Conservation (phyloP, 495 filamentous ascomycete species). For the Penicillium egyptiacum region DNA sequence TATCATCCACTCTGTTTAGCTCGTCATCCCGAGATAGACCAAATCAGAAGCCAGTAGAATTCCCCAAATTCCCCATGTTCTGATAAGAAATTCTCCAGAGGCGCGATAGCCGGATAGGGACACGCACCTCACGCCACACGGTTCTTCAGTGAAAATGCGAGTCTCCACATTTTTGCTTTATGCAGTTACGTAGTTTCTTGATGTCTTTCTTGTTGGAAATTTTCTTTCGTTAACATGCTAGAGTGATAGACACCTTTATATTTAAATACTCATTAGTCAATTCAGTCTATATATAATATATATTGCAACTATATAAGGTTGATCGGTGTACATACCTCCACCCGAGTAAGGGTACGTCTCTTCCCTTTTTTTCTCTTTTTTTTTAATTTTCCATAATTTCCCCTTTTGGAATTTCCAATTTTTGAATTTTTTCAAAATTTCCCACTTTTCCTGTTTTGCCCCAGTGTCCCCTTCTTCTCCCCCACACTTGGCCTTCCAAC, state of each 20-base stretch:
- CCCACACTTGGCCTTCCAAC: slow-evolving; percentile 1
- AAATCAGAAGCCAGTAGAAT: neutral
- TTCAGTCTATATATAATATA: neutral
- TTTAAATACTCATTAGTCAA: neutral
- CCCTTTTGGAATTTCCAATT: slow-evolving; percentile 8
- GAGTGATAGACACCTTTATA: neutral
- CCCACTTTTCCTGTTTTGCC: slow-evolving; percentile 10
- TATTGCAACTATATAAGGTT: neutral
- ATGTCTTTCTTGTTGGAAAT: neutral
- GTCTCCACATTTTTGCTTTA: slow-evolving; percentile 21
- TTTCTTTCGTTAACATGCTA: neutral
- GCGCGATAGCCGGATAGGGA: slow-evolving; percentile 31
- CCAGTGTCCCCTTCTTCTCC: slow-evolving; percentile 21
- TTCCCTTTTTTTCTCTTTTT: slow-evolving; percentile 24
- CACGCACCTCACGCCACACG: slow-evolving; percentile 35
- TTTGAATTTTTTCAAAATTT: slow-evolving; percentile 8
- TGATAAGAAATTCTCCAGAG: slow-evolving; percentile 21
- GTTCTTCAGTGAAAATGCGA: slow-evolving; percentile 25
- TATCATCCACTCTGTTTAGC: slow-evolving; percentile 12
- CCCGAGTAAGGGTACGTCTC: neutral
- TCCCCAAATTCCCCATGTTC: neutral
- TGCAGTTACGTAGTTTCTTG: slow-evolving; percentile 1
- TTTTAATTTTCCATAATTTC: slow-evolving; percentile 19
- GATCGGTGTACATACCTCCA: slow-evolving; percentile 2
- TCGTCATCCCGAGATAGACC: slow-evolving; percentile 2